Evolutionary conservation across 139 green algal species (phyloP).

Genomic region (Pleodorina starrii): DNA sequence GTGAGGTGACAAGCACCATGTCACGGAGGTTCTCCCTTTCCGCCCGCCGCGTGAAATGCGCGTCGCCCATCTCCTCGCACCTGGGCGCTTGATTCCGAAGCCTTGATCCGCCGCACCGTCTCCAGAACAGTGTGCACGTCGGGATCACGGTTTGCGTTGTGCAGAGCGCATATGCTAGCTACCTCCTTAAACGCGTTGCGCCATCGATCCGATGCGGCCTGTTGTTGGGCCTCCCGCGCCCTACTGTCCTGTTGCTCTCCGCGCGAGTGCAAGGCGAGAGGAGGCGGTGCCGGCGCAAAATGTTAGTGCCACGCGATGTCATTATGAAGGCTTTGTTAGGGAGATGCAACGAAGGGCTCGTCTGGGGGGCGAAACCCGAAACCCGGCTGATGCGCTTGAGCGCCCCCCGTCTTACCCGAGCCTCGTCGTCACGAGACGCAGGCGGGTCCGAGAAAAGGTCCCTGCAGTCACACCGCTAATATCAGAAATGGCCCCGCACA

Average conservation of each 20-base stretch:
- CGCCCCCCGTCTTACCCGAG: neutral
- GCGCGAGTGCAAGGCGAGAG: neutral
- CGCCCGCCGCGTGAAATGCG: too few relatives aligned
- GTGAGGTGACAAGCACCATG: too few relatives aligned
- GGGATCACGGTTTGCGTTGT: conserved; percentile 36
- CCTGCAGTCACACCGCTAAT: neutral
- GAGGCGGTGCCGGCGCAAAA: too few relatives aligned
- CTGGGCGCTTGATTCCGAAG: conserved; percentile 48
- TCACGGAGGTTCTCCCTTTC: too few relatives aligned
- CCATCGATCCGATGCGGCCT: conserved; percentile 53
- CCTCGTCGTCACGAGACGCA: neutral
- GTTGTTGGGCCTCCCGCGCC: conserved; percentile 1
- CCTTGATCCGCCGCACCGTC: conserved; percentile 49
- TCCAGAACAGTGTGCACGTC: conserved; percentile 58
- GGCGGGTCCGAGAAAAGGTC: conserved; percentile 33
- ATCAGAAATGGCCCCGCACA: too few relatives aligned
- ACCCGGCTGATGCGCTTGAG: too few relatives aligned
- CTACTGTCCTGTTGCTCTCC: neutral
- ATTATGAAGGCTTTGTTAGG: too few relatives aligned
- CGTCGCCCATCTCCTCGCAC: conserved; percentile 46
- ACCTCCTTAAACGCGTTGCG: conserved; percentile 62
- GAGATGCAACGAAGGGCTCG: too few relatives aligned
- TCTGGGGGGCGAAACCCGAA: too few relatives aligned
- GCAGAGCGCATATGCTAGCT: conserved; percentile 33
- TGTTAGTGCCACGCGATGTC: too few relatives aligned